Evolutionary conservation across 2,329 filamentous ascomycete genomes (phyloP), one percentile per base, ranked within the genome.

Genomic region (Penicillium sp.): DNA sequence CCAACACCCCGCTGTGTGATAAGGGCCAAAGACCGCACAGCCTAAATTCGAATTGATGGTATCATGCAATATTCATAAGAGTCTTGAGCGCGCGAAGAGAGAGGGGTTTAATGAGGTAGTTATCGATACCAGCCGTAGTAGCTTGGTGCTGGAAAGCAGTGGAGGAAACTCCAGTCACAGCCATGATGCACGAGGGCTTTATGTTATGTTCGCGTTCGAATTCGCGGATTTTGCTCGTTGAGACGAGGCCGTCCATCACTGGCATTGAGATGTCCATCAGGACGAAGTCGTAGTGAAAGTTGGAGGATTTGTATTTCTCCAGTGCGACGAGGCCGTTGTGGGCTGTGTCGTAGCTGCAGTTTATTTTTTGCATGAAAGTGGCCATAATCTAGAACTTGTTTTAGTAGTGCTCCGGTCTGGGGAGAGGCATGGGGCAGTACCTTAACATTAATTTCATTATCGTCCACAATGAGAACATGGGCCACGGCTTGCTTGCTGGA

Each of bases 231-330:
- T 68, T 69, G 19, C 70, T 66, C 0, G 76, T 77, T 8, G 76
- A 75, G 27, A 72, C 69, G 38, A 79, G 74, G 1, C 77, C 77
- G 56, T 78, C 72, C 72, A 78, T 73, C 2, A 77, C 65, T 0
- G 76, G 76, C 76, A 78, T 78, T 9, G 70, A 74, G 16, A 78
- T 73, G 49, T 78, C 76, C 70, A 73, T 73, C 2, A 73, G 25
- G 15, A 73, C 60, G 38, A 75, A 75, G 47, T 78, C 69, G 38
- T 70, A 76, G 9, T 57, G 61, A 19, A 65, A 59, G 11, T 52
- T n/a, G 4, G 68, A 61, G 0, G 55, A 48, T 49, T 68, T 69
- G 47, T 72, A 73, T 15, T 74, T 74, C 15, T 77, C 65, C 5
- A 79, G 60, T 5, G 76, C 76, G 21, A 70, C 63, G 0, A 71